Conservation (phyloP, 257 asterid genomes). For the Henckelia pumila region DNA sequence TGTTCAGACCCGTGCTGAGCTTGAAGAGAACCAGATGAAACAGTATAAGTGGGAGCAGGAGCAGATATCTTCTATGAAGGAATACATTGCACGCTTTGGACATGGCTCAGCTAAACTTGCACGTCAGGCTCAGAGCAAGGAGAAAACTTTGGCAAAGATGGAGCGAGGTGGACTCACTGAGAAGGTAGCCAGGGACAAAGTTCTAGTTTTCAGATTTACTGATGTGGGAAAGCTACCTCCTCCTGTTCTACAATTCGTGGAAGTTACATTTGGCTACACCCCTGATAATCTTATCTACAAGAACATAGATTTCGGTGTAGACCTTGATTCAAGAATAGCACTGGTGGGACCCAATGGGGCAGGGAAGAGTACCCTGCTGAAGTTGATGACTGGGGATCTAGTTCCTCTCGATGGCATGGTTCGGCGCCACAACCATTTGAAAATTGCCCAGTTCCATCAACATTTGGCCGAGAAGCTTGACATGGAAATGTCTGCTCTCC, state of each 20-base stretch:
- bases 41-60: slow-evolving; percentile 99
- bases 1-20: slow-evolving; percentile 86
- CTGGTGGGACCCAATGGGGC: slow-evolving; percentile 99
- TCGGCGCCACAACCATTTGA: slow-evolving; percentile 86
- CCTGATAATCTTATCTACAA: slow-evolving; percentile 88
- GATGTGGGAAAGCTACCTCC: slow-evolving; percentile 99
- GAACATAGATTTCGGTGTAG: slow-evolving; percentile 89
- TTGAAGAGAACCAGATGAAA: slow-evolving; percentile 98
- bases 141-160: slow-evolving; percentile 95
- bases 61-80: slow-evolving; percentile 93
- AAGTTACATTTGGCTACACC: slow-evolving; percentile 84
- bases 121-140: slow-evolving; percentile 99
- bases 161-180: slow-evolving; percentile 97
- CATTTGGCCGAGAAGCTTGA: slow-evolving; percentile 90
- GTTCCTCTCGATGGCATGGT: slow-evolving; percentile 93
- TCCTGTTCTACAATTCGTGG: slow-evolving; percentile 92
- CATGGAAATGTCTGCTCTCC: slow-evolving; percentile 72
- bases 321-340: slow-evolving; percentile 91
- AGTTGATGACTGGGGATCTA: slow-evolving; percentile 95
- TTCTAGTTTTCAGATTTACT: slow-evolving; percentile 69
- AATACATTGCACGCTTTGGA: slow-evolving; percentile 97
- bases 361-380: slow-evolving; percentile 91
- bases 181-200: slow-evolving; percentile 69
- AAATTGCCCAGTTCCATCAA: slow-evolving; percentile 91
- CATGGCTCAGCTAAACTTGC: slow-evolving; percentile 99